Conservation (phyloP, 768 basidiomycete species). For the Tricholomella constricta region DNA sequence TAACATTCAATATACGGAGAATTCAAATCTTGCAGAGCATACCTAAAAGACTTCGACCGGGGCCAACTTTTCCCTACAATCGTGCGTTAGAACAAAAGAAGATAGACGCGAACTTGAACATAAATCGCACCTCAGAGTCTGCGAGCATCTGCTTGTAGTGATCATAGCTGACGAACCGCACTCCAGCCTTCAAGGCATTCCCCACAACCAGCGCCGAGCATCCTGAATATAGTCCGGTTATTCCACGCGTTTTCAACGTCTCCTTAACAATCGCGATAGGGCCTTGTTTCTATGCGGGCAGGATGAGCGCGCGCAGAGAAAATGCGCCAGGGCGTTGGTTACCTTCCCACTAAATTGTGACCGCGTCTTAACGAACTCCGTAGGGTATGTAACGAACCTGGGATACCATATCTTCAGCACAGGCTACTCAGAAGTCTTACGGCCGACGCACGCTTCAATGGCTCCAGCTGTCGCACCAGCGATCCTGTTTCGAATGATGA, state of each 20-base stretch:
- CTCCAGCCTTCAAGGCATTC: constrained; percentile 92
- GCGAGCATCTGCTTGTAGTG: constrained; percentile 83
- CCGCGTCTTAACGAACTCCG: constrained; percentile 92
- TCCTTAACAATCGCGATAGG: constrained; percentile 74
- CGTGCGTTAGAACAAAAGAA: background rate
- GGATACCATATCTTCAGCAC: constrained; percentile 27
- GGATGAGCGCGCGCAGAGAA: background rate
- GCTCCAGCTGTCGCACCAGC: constrained; percentile 94
- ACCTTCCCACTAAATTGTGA: constrained; percentile 87
- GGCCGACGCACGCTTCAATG: constrained; percentile 75
- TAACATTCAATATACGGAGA: too few species aligned
- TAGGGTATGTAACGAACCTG: constrained; percentile 85
- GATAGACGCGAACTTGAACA: background rate
- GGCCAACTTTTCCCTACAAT: constrained; percentile 83
- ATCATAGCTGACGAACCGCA: constrained; percentile 94
- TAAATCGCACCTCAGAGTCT: constrained; percentile 73
- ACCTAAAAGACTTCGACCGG: constrained; percentile 85
- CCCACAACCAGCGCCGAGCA: constrained; percentile 88
- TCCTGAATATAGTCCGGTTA: constrained; percentile 90
- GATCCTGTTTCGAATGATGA: constrained; percentile 37
- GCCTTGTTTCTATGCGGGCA: constrained; percentile 48
- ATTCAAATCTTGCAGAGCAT: constrained; percentile 6
- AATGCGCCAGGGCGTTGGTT: background rate
- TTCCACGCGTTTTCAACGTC: constrained; percentile 74
- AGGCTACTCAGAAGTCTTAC: constrained; percentile 33